Conservation (phyloP, 768 basidiomycete genomes). For the Dioszegia hungarica region DNA sequence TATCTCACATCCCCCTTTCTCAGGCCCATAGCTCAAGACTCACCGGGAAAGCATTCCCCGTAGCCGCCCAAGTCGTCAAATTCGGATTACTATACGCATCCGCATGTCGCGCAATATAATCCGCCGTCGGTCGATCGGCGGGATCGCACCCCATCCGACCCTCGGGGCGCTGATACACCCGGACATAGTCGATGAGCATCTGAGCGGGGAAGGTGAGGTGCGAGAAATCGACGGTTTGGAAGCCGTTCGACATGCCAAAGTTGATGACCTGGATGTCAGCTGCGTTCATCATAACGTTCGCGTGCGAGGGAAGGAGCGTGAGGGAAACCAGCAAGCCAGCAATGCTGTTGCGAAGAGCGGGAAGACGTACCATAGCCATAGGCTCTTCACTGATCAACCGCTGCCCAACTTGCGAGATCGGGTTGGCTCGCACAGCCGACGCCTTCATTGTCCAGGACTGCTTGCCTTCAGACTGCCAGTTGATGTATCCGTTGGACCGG, state of each 20-base stretch:
- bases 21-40: conserved; percentile 45
- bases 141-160: conserved; percentile 73
- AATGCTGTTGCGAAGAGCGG: background rate
- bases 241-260: conserved; percentile 49
- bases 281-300: background rate
- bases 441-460: conserved; percentile 70
- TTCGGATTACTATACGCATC: conserved; percentile 74
- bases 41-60: conserved; percentile 68
- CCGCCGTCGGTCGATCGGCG: conserved; percentile 65
- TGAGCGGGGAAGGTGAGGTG: conserved; percentile 70
- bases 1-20: no score
- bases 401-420: conserved; percentile 57
- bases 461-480: conserved; percentile 68
- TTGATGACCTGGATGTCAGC: conserved; percentile 58
- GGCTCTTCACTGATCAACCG: conserved; percentile 83
- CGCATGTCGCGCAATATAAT: conserved; percentile 59
- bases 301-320: background rate
- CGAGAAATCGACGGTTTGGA: conserved; percentile 47
- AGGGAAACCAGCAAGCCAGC: background rate
- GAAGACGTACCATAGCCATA: conserved; percentile 57
- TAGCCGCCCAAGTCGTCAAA: conserved; percentile 76
- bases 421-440: conserved; percentile 64
- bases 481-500: conserved; percentile 68
- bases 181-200: conserved; percentile 83
- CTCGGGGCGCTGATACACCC: conserved; percentile 63